Evolutionary conservation across 2,329 filamentous ascomycete genomes (phyloP).

Genomic region (Cercospora zeina): DNA sequence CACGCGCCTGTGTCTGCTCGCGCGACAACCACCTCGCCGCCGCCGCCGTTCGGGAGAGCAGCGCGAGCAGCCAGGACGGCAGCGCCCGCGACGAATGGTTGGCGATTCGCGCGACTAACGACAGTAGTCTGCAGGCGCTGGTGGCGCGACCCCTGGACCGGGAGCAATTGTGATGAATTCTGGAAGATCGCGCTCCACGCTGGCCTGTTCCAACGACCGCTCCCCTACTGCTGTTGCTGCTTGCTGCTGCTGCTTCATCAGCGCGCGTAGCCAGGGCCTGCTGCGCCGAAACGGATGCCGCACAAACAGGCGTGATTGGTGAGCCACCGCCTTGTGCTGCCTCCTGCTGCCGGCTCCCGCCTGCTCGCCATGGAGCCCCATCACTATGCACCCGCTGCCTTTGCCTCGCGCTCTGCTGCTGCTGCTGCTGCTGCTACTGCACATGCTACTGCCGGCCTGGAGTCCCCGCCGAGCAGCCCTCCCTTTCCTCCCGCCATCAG

Average conservation of each 20-base stretch:
- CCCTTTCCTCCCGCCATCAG: constrained; percentile 9
- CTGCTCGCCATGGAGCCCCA: constrained; percentile 10
- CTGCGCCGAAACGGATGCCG: constrained; percentile 2
- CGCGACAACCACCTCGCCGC: not conserved
- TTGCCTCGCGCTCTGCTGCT: constrained; percentile 3
- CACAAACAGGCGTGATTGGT: not conserved
- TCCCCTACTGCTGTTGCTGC: not conserved
- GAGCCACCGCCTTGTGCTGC: constrained; percentile 3
- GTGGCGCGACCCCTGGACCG: not conserved
- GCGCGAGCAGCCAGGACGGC: not conserved
- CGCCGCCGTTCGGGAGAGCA: not conserved
- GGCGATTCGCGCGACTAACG: too few relatives aligned
- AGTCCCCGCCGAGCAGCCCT: constrained; percentile 15
- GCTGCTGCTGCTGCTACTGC: constrained; percentile 5
- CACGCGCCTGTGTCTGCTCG: not conserved
- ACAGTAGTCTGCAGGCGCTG: too few relatives aligned
- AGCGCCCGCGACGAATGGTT: not conserved
- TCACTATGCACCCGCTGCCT: constrained; percentile 12
- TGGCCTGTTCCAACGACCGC: not conserved
- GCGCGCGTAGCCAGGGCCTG: not conserved
- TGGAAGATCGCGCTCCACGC: constrained; percentile 1
- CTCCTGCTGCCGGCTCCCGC: not conserved
- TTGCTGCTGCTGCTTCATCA: not conserved
- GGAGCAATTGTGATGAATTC: constrained; percentile 6
- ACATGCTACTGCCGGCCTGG: constrained; percentile 9